phyloP scores from a whole-genome alignment of 2,329 filamentous ascomycete species.

The Ceratocystis albifundus region DNA sequence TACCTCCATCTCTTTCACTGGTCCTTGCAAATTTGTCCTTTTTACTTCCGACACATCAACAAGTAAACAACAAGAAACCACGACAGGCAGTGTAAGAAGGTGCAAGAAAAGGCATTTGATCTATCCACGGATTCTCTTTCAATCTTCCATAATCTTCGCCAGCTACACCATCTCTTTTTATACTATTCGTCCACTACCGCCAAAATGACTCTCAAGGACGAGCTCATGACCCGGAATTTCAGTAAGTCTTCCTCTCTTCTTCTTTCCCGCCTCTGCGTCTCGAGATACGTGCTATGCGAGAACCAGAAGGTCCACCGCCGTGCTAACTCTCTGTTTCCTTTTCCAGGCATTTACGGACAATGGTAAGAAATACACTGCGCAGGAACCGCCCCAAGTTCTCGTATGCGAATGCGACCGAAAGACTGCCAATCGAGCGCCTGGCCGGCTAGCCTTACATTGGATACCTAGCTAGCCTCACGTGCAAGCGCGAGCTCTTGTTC shows the following conservation, averaged over 20 bases:
- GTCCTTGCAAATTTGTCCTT: not conserved
- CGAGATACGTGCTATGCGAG: slow-evolving; percentile 2
- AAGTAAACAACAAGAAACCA: not conserved
- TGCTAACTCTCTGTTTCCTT: slow-evolving; percentile 14
- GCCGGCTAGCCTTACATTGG: not conserved
- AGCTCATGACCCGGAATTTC: slow-evolving; percentile 63
- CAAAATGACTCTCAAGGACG: slow-evolving; percentile 59
- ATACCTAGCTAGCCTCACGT: too few species aligned
- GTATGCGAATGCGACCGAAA: not conserved
- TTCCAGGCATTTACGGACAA: slow-evolving; percentile 60
- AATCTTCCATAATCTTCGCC: not conserved
- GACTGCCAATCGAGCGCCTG: not conserved
- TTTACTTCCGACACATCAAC: not conserved
- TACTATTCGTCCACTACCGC: slow-evolving; percentile 1
- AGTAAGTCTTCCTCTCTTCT: slow-evolving; percentile 40
- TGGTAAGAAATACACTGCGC: slow-evolving; percentile 42
- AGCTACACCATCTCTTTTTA: not conserved
- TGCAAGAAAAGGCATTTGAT: not conserved
- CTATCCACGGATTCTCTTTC: not conserved
- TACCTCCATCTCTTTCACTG: not conserved
- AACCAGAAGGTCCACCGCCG: not conserved
- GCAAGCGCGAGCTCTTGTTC: too few species aligned
- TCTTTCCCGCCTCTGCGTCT: slow-evolving; percentile 8
- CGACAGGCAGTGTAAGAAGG: not conserved
- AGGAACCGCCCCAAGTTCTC: not conserved